Evolutionary conservation across 331 rosid genomes (phyloP), one percentile per base, ranked within the genome.

Genomic region (Stylosanthes scabra): DNA sequence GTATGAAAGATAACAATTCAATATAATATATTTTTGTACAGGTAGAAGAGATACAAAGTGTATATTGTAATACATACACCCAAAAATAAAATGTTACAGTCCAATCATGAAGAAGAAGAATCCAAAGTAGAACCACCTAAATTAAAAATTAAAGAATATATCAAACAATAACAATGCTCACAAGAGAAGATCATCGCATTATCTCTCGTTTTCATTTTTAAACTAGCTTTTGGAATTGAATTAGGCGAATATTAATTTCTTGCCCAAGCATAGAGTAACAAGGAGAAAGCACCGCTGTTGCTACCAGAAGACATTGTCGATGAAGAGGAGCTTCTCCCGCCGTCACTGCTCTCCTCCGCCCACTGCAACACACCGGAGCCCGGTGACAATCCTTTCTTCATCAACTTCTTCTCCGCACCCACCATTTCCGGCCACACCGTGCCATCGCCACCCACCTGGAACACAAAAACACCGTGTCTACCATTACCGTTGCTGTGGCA

Each of bases 351-450:
- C 74, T 93, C 96, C 83, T 88, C 97, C 5, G 95, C 90, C 98
- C 98, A 90, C 29, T 88, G 89, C 79, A 90, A 54, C 63, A 90
- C 88, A 58, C 87, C 90, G 0, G 89, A 87, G 58, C 59, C 61
- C 4, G 80, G 76, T 63, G 76, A 42, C 67, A 86, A 81, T 63
- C 87, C 83, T 74, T 89, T 87, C 80, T 83, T 83, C 76, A 88
- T 84, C 63, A 90, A 37, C 70, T 78, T 87, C 76, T 76, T 87
- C 81, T 90, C 92, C 1, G 87, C 78, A 8, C 87, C 91, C 41
- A 87, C 81, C 86, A 90, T 87, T 79, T 90, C 96, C 1, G 96
- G 96, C 96, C 94, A 85, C 50, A 92, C 89, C 0, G 84, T 87
- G 8, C 89, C 80, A 0, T 88, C 96, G 1, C 94, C 96, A 2